Evolutionary conservation across 257 asterid species (phyloP).

Genomic region (Solanum tacnaense): DNA sequence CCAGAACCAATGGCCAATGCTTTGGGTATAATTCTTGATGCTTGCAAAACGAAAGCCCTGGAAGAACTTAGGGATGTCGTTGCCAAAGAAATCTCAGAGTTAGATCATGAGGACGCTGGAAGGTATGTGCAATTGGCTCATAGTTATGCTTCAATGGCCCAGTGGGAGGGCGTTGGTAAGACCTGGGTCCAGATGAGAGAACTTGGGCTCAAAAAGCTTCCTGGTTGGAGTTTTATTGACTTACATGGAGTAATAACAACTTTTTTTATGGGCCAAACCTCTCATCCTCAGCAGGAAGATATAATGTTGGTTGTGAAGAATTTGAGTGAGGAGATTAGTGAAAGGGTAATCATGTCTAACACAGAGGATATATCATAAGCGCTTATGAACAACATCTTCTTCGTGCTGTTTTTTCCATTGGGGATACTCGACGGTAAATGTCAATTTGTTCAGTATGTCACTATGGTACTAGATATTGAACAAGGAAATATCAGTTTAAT

Average conservation of each 20-base stretch:
- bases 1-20: constrained; percentile 44
- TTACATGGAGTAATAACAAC: constrained; percentile 56
- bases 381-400: neutral
- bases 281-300: constrained; percentile 48
- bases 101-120: constrained; percentile 55
- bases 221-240: constrained; percentile 83
- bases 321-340: constrained; percentile 34
- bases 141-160: constrained; percentile 60
- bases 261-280: constrained; percentile 49
- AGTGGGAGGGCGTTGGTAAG: constrained; percentile 79
- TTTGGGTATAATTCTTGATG: constrained; percentile 68
- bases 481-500: neutral
- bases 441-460: neutral
- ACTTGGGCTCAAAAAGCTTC: constrained; percentile 59
- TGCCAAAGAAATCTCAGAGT: constrained; percentile 43
- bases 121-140: constrained; percentile 78
- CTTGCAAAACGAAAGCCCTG: constrained; percentile 40
- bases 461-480: neutral
- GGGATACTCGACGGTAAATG: neutral
- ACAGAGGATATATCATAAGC: constrained; percentile 10
- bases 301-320: constrained; percentile 26
- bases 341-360: constrained; percentile 8
- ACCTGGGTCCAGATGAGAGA: constrained; percentile 65
- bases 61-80: constrained; percentile 34
- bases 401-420: neutral